Evolutionary conservation across 139 green algal genomes (phyloP), one percentile per base, ranked within the genome.

Genomic region (Eudorina sp.): DNA sequence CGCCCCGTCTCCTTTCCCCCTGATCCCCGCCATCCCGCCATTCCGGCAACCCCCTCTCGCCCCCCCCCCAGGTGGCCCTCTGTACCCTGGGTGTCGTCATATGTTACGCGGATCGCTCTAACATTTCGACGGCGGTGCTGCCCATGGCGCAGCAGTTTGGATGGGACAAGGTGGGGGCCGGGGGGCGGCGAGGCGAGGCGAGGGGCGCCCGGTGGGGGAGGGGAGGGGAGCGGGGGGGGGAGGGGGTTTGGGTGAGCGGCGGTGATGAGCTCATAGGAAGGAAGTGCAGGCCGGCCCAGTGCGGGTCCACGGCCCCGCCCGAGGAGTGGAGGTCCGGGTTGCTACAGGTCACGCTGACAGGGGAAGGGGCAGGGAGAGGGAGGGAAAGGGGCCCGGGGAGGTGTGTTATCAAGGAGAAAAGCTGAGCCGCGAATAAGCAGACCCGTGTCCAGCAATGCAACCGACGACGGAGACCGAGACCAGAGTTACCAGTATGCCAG

Each of bases 71-170:
- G 89, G 92, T 97, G 27, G 84, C 80, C 21, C 83, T 96, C 36
- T 93, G 93, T 38, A 91, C 95, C 2, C 6, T 95, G 7, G 90
- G 88, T 43, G 92, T 97, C 16, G 88, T 96, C 16, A 96, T 97
- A 46, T 97, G 95, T 83, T 97, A 97, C 73, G 91, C 91, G 41
- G 92, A 94, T 83, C 82, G 85, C 53, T 90, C 92, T 53, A 97
- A 97, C 90, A 95, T 97, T 36, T 95, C 93, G 6, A 95, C 94
- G 0, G 95, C 95, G 5, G 94, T 97, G 78, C 87, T 97, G 46
- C 89, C 95, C 7, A 97, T 97, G 95, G 82, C 94, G 38, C 69
- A 95, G 73, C 41, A 95, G 41, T 97, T 94, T 68, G 83, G 90
- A 13, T 97, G 95, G 95, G 90, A 93, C 55, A 91, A 96, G 90